phyloP scores from a whole-genome alignment of 2,329 filamentous ascomycete species.

The Lasiodiplodia sp. region DNA sequence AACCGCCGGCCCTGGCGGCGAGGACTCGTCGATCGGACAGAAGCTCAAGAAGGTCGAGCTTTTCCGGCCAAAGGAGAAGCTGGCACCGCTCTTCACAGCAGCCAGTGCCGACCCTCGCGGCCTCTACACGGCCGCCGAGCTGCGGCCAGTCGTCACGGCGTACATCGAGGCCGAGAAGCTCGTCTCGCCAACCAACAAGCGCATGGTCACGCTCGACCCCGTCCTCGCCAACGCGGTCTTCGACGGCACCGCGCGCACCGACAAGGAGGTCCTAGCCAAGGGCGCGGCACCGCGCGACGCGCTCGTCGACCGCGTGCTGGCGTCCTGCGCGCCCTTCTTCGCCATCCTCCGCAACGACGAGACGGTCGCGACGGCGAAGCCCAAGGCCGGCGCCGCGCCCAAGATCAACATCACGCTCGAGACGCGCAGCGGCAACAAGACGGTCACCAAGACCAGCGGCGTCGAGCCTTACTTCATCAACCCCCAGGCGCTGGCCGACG shows the following conservation, averaged over 20 bases:
- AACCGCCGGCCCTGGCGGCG: conserved; percentile 34
- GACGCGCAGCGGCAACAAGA: conserved; percentile 71
- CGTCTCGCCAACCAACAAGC: conserved; percentile 64
- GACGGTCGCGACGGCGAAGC: conserved; percentile 56
- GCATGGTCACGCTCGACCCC: conserved; percentile 67
- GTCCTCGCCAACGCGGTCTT: conserved; percentile 69
- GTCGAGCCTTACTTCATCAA: conserved; percentile 68
- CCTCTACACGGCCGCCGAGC: conserved; percentile 66
- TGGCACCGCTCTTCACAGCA: conserved; percentile 62
- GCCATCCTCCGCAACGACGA: conserved; percentile 61
- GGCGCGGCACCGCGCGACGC: conserved; percentile 66
- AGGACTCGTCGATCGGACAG: conserved; percentile 54
- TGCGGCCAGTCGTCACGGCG: conserved; percentile 62
- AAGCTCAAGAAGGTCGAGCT: conserved; percentile 60
- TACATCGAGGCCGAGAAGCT: conserved; percentile 67
- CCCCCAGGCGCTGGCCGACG: conserved; percentile 67
- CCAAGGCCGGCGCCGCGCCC: conserved; percentile 66
- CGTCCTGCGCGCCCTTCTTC: conserved; percentile 64
- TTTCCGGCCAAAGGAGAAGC: conserved; percentile 64
- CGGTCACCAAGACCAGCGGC: conserved; percentile 67
- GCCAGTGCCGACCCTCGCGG: conserved; percentile 58
- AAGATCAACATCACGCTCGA: conserved; percentile 68
- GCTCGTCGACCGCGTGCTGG: conserved; percentile 65
- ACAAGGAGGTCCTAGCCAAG: conserved; percentile 64
- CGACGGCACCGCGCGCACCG: conserved; percentile 52